Percentiles rank a stretch among this genome's conserved stretches.
phyloP scores from a whole-genome alignment of 2,329 filamentous ascomycete species.

The Talaromyces albobiverticillius region DNA sequence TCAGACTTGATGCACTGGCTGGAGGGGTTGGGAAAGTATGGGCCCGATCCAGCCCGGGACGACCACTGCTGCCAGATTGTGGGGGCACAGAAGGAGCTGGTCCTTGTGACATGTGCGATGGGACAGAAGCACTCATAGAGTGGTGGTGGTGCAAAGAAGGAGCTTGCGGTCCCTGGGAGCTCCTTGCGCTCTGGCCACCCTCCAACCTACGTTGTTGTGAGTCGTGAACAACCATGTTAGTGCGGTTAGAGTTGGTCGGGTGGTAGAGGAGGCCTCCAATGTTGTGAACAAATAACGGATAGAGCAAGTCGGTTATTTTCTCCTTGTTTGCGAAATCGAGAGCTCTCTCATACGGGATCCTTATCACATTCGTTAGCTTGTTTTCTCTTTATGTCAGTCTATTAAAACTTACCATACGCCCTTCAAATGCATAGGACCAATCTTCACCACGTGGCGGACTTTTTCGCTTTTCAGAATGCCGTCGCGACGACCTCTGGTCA shows the following conservation, averaged over 20 bases:
- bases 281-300: conserved; percentile 96
- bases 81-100: conserved; percentile 61
- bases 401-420: conserved; percentile 77
- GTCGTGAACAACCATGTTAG: conserved; percentile 83
- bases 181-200: conserved; percentile 52
- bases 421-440: conserved; percentile 98
- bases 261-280: conserved; percentile 93
- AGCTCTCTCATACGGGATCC: conserved; percentile 98
- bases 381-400: not conserved
- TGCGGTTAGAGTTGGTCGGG: conserved; percentile 74
- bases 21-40: conserved; percentile 94
- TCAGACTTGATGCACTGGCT: conserved; percentile 85
- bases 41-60: conserved; percentile 76
- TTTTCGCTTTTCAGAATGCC: conserved; percentile 98
- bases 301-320: conserved; percentile 93
- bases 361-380: conserved; percentile 38
- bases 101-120: conserved; percentile 63
- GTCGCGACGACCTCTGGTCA: conserved; percentile 93
- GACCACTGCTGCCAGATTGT: conserved; percentile 49
- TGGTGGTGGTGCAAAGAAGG: conserved; percentile 62
- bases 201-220: conserved; percentile 73
- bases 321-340: conserved; percentile 99
- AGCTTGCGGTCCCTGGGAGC: conserved; percentile 63
- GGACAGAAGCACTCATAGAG: conserved; percentile 61
- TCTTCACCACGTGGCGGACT: conserved; percentile 94